These are phyloP conservation scores for Petrea volubilis DNA, from an alignment of 257 asterid genomes.

Conservation along the genomic window DNA sequence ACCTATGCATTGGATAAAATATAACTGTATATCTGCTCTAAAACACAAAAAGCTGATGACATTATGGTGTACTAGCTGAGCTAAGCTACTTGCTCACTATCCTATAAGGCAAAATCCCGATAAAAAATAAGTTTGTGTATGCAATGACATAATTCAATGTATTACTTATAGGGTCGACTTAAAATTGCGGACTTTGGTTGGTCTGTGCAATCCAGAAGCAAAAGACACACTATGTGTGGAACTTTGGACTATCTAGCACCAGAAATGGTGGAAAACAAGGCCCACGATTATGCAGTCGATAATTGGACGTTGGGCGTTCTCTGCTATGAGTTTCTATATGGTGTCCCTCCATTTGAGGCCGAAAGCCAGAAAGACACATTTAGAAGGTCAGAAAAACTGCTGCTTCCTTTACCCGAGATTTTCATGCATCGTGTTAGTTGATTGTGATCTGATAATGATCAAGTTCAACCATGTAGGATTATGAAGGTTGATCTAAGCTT, in stretches of 20 bases:
- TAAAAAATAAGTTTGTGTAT: not conserved
- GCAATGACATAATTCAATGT: constrained; percentile 4
- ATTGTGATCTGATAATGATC: constrained; percentile 9
- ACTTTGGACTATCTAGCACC: constrained; percentile 96
- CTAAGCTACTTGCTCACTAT: constrained; percentile 3
- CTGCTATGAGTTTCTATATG: constrained; percentile 84
- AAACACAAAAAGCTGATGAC: not conserved
- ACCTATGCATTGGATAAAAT: not conserved
- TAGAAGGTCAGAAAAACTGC: constrained; percentile 49
- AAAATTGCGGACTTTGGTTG: constrained; percentile 96
- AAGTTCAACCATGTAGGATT: constrained; percentile 48
- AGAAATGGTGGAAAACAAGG: constrained; percentile 94
- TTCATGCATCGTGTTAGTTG: not conserved
- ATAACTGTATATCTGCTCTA: not conserved
- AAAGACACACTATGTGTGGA: constrained; percentile 94
- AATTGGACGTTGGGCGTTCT: constrained; percentile 93
- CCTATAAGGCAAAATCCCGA: not conserved
- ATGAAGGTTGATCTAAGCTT: constrained; percentile 86
- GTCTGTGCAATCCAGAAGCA: constrained; percentile 88
- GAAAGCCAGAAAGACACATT: constrained; percentile 80
- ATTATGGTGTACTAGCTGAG: not conserved
- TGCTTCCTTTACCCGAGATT: not conserved
- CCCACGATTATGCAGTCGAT: constrained; percentile 88
- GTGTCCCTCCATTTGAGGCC: constrained; percentile 93
- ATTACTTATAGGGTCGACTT: constrained; percentile 65